Conservation (phyloP, 257 asterid species). For the Przewalskia tangutica region DNA sequence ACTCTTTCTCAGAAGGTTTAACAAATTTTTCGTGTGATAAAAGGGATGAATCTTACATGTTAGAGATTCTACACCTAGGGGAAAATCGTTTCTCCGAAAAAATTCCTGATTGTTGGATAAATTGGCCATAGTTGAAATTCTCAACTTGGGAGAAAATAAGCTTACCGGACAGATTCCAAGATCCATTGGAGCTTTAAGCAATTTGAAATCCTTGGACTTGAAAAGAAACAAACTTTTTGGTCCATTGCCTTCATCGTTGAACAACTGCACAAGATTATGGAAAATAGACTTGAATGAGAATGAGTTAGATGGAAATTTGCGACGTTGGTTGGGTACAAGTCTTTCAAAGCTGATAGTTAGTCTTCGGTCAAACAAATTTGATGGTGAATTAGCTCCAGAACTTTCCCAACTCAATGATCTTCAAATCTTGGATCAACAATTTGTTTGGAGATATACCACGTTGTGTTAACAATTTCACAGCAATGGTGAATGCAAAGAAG, state of each 20-base stretch:
- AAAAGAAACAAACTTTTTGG: conserved; percentile 15
- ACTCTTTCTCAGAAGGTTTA: conserved; percentile 12
- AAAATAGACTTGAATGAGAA: conserved; percentile 17
- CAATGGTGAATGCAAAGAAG: conserved; percentile 17
- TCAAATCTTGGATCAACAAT: conserved; percentile 26
- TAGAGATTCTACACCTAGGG: conserved; percentile 13
- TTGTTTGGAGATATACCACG: conserved; percentile 13
- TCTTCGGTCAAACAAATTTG: conserved; percentile 17
- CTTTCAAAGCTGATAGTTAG: conserved; percentile 8
- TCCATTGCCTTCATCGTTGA: conserved; percentile 13
- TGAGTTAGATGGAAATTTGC: conserved; percentile 17
- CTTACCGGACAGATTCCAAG: conserved; percentile 19
- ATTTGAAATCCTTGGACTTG: conserved; percentile 12
- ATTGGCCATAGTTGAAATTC: neutral
- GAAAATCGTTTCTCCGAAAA: conserved; percentile 14
- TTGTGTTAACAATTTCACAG: conserved; percentile 24
- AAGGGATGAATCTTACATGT: neutral
- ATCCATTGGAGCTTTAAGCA: conserved; percentile 14
- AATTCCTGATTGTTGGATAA: conserved; percentile 26
- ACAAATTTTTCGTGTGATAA: conserved; percentile 11
- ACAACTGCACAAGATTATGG: conserved; percentile 5
- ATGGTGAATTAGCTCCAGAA: conserved; percentile 11
- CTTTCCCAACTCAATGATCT: conserved; percentile 14
- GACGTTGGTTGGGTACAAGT: conserved; percentile 17
- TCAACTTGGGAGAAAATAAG: conserved; percentile 18